Conservation (phyloP, 31 red algal species). For the Endocladia muricata region DNA sequence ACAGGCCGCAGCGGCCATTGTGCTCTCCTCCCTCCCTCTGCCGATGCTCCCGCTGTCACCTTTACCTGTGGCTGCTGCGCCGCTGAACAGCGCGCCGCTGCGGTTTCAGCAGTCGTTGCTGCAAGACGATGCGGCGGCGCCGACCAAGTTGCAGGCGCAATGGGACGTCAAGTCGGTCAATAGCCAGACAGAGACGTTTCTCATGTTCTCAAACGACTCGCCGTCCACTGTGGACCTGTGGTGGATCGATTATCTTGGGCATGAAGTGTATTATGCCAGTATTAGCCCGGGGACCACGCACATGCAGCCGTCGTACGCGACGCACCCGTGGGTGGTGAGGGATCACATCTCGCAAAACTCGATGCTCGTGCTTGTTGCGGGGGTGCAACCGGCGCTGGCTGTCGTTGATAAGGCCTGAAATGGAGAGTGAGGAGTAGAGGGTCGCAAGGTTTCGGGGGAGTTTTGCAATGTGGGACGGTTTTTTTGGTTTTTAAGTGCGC, state of each 20-base stretch:
- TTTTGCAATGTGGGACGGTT: too few relatives aligned
- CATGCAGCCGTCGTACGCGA: conserved; percentile 66
- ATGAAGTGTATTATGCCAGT: conserved; percentile 64
- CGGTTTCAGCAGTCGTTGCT: conserved; percentile 56
- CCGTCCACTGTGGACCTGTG: conserved; percentile 60
- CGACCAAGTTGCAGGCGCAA: conserved; percentile 27
- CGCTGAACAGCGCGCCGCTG: conserved; percentile 43
- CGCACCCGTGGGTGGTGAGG: conserved; percentile 67
- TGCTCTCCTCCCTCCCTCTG: not conserved
- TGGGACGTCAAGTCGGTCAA: conserved; percentile 67
- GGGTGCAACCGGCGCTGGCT: conserved; percentile 37
- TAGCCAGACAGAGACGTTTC: conserved; percentile 61
- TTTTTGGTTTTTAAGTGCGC: not conserved
- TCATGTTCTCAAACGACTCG: conserved; percentile 71
- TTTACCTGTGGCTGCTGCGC: not conserved
- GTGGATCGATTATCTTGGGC: conserved; percentile 77
- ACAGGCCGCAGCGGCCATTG: conserved; percentile 29
- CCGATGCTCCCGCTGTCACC: not conserved
- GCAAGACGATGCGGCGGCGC: conserved; percentile 21
- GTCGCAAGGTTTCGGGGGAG: too few relatives aligned
- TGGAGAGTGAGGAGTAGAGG: too few relatives aligned
- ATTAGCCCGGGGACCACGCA: conserved; percentile 56
- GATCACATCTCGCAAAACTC: conserved; percentile 72
- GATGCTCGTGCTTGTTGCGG: conserved; percentile 49
- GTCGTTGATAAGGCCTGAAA: conserved; percentile 27